These are phyloP conservation scores for Daldinia decipiens DNA, from an alignment of 495 filamentous ascomycete genomes.

Conservation along the genomic window DNA sequence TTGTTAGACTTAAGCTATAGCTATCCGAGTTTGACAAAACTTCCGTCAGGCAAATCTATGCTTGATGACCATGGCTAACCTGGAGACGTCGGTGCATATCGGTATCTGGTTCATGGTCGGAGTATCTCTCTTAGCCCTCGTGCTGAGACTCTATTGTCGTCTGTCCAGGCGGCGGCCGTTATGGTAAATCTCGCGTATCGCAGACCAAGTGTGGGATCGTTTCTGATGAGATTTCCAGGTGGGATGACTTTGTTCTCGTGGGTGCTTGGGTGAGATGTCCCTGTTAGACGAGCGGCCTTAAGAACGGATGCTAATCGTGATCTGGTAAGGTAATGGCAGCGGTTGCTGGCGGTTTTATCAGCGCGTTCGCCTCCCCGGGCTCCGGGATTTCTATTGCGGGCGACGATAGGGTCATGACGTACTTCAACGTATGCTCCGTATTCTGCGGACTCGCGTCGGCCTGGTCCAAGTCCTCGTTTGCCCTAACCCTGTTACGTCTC, in stretches of 20 bases:
- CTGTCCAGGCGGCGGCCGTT: constrained; percentile 17
- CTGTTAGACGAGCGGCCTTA: background rate
- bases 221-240: constrained; percentile 9
- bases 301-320: background rate
- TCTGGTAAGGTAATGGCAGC: constrained; percentile 19
- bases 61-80: constrained; percentile 8
- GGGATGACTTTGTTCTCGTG: constrained; percentile 26
- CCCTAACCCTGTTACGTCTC: constrained; percentile 38
- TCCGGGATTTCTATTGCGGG: constrained; percentile 14
- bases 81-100: constrained; percentile 17
- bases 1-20: background rate
- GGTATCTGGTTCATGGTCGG: constrained; percentile 28
- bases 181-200: constrained; percentile 1
- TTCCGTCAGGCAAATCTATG: background rate
- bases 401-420: constrained; percentile 22
- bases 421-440: constrained; percentile 27
- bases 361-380: constrained; percentile 22
- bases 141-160: constrained; percentile 17
- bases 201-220: background rate
- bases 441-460: constrained; percentile 38
- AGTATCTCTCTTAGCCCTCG: constrained; percentile 22
- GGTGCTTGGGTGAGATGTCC: constrained; percentile 18
- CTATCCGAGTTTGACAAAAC: too few species aligned
- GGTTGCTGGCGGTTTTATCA: constrained; percentile 20
- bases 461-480: constrained; percentile 43